Conservation (phyloP, 169 alveolate genomes). For the Eimeria brunetti region DNA sequence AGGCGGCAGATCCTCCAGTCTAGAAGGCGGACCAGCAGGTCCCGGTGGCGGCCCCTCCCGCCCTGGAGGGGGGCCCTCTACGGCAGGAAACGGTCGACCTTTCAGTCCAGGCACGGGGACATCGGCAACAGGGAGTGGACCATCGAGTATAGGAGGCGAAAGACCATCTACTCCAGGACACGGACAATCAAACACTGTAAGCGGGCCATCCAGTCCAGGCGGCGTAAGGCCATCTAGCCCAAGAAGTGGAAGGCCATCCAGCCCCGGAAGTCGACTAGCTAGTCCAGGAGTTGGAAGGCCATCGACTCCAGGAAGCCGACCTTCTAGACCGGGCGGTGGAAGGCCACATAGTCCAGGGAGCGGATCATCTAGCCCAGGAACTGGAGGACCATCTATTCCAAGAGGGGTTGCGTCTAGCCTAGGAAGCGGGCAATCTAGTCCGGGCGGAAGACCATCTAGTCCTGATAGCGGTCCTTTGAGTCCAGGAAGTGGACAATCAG, state of each 20-base stretch:
- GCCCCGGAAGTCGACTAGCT: neutral
- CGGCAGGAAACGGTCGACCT: neutral
- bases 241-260: neutral
- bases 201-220: neutral
- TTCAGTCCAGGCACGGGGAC: neutral
- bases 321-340: neutral
- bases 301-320: neutral
- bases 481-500: neutral
- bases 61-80: neutral
- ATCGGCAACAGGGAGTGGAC: neutral
- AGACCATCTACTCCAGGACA: no score
- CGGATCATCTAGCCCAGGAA: neutral
- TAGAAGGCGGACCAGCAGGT: neutral
- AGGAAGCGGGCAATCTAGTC: neutral
- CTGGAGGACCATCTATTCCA: neutral
- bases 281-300: neutral
- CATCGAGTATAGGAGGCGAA: neutral
- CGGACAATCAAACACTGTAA: no score
- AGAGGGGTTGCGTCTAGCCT: neutral
- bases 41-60: neutral
- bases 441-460: neutral
- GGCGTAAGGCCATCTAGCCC: constrained; percentile 2
- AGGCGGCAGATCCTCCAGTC: neutral
- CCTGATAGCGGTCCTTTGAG: neutral
- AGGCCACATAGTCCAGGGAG: neutral